These are phyloP conservation scores for Saccharum spontaneum DNA, from an alignment of 176 grass and related monocot genomes.

Conservation along the genomic window DNA sequence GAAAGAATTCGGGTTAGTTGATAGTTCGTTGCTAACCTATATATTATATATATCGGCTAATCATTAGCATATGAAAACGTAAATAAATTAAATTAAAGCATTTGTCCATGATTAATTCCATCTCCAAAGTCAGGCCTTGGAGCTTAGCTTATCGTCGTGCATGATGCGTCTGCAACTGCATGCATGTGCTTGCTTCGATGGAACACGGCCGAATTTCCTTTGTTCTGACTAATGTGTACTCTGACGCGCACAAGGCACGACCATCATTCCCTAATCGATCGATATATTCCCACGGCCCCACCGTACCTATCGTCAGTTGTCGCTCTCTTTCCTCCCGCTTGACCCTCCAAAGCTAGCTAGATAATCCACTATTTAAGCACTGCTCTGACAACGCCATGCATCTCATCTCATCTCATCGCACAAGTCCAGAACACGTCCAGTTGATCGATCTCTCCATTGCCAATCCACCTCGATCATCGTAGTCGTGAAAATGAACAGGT, in stretches of 20 bases:
- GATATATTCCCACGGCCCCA: too few relatives aligned
- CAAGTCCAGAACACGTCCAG: background rate
- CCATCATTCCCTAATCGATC: background rate
- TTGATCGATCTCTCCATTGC: background rate
- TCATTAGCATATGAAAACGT: background rate
- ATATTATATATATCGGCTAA: background rate
- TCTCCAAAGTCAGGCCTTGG: background rate
- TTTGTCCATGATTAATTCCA: background rate
- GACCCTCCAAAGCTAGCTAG: too few relatives aligned
- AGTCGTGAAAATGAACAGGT: background rate
- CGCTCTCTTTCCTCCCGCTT: too few relatives aligned
- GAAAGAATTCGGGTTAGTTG: background rate
- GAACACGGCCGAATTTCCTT: background rate
- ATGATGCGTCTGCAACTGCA: background rate
- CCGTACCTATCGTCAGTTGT: too few relatives aligned
- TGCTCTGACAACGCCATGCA: too few relatives aligned
- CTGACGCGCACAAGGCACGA: background rate
- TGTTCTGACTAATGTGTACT: too few relatives aligned
- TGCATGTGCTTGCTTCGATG: slow-evolving; percentile 2
- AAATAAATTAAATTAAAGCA: background rate
- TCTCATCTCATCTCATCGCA: background rate
- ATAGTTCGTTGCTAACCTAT: background rate
- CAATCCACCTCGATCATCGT: background rate
- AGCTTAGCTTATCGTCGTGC: background rate
- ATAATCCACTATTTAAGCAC: too few relatives aligned